Conservation (phyloP, 78 protist species). For the Dictyostelium citrinum region DNA sequence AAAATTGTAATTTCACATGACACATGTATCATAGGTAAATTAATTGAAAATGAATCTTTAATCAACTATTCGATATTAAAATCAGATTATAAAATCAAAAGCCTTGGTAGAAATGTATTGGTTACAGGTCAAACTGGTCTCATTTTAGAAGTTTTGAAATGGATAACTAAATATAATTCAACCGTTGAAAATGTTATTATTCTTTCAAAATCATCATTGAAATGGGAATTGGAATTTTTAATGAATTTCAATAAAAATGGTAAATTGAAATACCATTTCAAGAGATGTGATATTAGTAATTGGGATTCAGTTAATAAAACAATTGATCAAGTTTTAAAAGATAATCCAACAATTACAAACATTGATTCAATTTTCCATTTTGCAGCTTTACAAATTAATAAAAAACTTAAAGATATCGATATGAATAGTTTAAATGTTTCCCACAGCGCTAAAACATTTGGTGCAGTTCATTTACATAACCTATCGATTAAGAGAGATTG, state of each 20-base stretch:
- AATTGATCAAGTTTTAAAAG: not conserved
- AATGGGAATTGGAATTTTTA: not conserved
- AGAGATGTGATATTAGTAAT: conserved; percentile 5
- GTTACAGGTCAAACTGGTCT: conserved; percentile 1
- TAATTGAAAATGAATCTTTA: no score
- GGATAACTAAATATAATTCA: not conserved
- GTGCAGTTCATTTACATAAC: conserved; percentile 2
- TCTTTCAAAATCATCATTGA: conserved; percentile 1
- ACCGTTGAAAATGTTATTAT: not conserved
- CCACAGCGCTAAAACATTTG: not conserved
- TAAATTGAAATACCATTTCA: not conserved
- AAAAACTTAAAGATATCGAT: not conserved
- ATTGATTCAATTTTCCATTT: not conserved
- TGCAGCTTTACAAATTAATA: not conserved
- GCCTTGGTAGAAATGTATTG: not conserved
- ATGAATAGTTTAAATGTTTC: not conserved
- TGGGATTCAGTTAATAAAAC: not conserved
- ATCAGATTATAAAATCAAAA: not conserved
- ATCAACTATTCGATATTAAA: not conserved
- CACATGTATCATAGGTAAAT: not conserved
- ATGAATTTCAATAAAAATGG: not conserved
- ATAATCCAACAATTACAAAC: not conserved
- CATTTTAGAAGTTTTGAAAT: not conserved
- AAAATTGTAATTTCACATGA: conserved; percentile 24
- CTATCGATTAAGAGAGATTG: not conserved